Conservation (phyloP, 1,284 basidiomycete genomes). For the Tylopilus sp. region DNA sequence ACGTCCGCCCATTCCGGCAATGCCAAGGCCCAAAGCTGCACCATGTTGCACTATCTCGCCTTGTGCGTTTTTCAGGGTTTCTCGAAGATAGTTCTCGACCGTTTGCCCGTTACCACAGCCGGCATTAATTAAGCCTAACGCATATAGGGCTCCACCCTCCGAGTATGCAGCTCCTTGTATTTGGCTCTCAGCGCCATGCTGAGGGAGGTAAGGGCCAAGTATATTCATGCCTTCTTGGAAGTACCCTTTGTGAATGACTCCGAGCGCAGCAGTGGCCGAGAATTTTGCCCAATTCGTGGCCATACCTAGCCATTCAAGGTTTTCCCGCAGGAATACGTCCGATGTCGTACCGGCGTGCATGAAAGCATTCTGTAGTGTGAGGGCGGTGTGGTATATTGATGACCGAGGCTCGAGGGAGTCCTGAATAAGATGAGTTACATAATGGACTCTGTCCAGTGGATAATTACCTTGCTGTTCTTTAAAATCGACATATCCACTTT, state of each 20-base stretch:
- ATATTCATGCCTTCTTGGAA: conserved; percentile 90
- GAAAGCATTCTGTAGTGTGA: conserved; percentile 94
- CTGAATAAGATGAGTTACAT: conserved; percentile 37
- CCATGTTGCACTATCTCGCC: conserved; percentile 93
- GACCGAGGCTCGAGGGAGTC: conserved; percentile 90
- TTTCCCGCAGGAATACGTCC: conserved; percentile 88
- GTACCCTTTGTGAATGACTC: conserved; percentile 95
- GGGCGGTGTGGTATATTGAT: conserved; percentile 93
- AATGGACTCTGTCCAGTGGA: background rate
- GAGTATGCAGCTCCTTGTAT: conserved; percentile 78
- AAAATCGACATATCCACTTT: conserved; percentile 88
- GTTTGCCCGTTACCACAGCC: conserved; percentile 73
- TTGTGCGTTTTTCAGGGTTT: conserved; percentile 68
- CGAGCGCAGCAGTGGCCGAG: conserved; percentile 90
- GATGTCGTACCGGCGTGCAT: conserved; percentile 95
- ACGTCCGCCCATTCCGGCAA: conserved; percentile 88
- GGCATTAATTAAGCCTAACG: conserved; percentile 91
- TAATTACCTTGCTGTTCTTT: conserved; percentile 80
- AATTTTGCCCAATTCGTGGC: conserved; percentile 98
- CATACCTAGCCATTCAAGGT: conserved; percentile 90
- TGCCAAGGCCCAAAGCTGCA: conserved; percentile 89
- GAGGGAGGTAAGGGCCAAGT: conserved; percentile 90
- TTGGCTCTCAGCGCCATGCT: conserved; percentile 65
- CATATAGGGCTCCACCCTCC: conserved; percentile 91
- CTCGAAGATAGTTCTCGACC: conserved; percentile 71